These are phyloP conservation scores for Melampsora larici-populina DNA, from an alignment of 1,284 basidiomycete genomes.

Conservation along the genomic window DNA sequence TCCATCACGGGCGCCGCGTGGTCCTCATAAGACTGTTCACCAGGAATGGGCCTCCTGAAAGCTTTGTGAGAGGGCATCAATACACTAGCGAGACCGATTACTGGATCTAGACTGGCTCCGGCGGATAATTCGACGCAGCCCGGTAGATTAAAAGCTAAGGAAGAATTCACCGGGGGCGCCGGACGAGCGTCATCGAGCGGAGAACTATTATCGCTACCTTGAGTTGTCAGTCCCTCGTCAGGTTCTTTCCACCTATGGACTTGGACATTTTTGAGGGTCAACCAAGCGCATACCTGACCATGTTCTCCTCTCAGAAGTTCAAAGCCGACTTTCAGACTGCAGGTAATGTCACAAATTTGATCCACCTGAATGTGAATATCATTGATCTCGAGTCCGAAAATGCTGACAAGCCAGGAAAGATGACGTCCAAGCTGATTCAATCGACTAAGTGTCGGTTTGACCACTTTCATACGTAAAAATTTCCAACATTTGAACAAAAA, in stretches of 20 bases:
- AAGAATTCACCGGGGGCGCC: background rate
- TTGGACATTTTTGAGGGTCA: slow-evolving; percentile 29
- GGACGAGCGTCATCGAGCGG: background rate
- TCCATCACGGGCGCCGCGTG: background rate
- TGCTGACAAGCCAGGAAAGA: slow-evolving; percentile 39
- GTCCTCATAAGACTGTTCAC: background rate
- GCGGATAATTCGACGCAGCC: slow-evolving; percentile 35
- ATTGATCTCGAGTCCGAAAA: slow-evolving; percentile 35
- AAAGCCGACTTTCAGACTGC: slow-evolving; percentile 36
- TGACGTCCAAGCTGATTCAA: slow-evolving; percentile 33
- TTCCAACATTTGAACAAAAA: slow-evolving; percentile 22
- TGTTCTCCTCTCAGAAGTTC: slow-evolving; percentile 35
- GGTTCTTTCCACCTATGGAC: slow-evolving; percentile 2
- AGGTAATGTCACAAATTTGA: slow-evolving; percentile 25
- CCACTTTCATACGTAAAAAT: slow-evolving; percentile 30
- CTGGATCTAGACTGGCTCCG: slow-evolving; percentile 32
- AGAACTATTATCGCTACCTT: background rate
- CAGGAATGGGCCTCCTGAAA: background rate
- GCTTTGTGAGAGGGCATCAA: slow-evolving; percentile 8
- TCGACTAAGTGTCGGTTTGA: slow-evolving; percentile 25
- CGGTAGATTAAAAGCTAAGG: slow-evolving; percentile 29
- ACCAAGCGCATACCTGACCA: slow-evolving; percentile 34
- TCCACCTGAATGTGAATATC: slow-evolving; percentile 23
- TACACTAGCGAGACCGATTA: slow-evolving; percentile 37
- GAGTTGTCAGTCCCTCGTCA: background rate